phyloP scores from a whole-genome alignment of 257 asterid genomes.

The Jasminum sambac region DNA sequence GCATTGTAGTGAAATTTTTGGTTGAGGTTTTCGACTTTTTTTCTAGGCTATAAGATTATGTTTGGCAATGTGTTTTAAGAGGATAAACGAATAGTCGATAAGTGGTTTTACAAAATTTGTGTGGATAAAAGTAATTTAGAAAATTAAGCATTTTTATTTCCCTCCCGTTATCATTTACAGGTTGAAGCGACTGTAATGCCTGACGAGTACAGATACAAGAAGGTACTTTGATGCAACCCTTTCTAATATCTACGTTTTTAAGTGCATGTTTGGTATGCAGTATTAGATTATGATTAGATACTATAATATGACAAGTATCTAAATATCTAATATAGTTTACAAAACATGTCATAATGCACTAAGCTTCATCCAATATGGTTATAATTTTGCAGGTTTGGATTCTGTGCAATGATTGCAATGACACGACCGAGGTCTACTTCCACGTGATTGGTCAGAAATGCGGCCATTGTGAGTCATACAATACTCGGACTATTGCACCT shows the following conservation, averaged over 20 bases:
- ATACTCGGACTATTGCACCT: slow-evolving; percentile 78
- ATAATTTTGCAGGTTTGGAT: slow-evolving; percentile 72
- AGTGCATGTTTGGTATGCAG: not conserved
- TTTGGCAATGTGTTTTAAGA: no score
- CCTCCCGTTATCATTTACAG: slow-evolving; percentile 32
- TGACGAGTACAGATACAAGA: slow-evolving; percentile 75
- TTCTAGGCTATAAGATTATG: not conserved
- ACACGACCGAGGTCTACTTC: slow-evolving; percentile 85
- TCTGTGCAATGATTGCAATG: slow-evolving; percentile 91
- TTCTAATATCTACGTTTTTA: not conserved
- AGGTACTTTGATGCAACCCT: slow-evolving; percentile 47
- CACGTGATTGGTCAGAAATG: slow-evolving; percentile 92
- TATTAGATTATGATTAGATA: not conserved
- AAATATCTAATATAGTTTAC: not conserved
- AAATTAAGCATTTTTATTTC: not conserved
- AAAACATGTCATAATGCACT: not conserved
- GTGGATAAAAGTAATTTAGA: no score
- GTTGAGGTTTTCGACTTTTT: not conserved
- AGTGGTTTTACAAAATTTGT: no score
- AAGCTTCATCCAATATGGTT: not conserved
- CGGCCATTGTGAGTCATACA: slow-evolving; percentile 84
- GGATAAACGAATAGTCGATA: no score
- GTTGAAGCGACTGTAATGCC: slow-evolving; percentile 86
- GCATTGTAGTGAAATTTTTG: not conserved
- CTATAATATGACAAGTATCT: not conserved